Evolutionary conservation across 2,329 filamentous ascomycete species (phyloP), one percentile per base, ranked within the genome.

Genomic region (Pseudogymnoascus sp.): DNA sequence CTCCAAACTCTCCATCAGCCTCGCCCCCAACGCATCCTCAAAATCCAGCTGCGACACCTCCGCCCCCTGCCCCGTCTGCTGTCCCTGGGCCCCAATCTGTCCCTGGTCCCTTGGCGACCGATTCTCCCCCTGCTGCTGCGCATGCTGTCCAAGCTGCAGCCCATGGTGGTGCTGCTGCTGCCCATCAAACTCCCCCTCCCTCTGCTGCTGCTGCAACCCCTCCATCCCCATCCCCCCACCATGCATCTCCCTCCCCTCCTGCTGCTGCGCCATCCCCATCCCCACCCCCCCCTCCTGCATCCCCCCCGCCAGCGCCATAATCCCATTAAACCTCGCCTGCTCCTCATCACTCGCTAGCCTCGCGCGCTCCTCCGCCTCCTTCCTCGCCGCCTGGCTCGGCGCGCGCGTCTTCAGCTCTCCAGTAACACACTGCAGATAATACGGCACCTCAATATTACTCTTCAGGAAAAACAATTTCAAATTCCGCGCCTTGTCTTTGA

Each of bases 11-110:
- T 40, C 61, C 36, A 44, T 40, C 35, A 62, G 28, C 26, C 61
- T 62, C 61, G 36, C 36, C 21, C 61, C 61, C 21, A 62, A 31
- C 31, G 31, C 35, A 40, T 62, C 61, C 61, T 62, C 61, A 50
- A 44, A 62, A 42, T 47, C 42, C 53, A 36, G 5, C 53, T 59
- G 53, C 13, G 53, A 59, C 15, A 62, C 36, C 28, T 62, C 61
- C 42, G 11, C 10, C 19, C 40, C 40, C 40, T 23, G 36, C 19
- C 19, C 40, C 40, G 13, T n/a, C 28, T 36, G 38, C 61, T 62
- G 36, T 5, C 21, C n/a, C 36, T n/a, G 26, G 5, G 15, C 35
- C 3, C n/a, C 38, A 19, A 61, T 35, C 26, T 38, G 26, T 3
- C 60, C 42, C 35, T 17, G 40, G 15, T 10, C 61, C 1, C 31